These are phyloP conservation scores for Cucumis melo DNA, from an alignment of 306 rosid genomes.

Conservation along the genomic window DNA sequence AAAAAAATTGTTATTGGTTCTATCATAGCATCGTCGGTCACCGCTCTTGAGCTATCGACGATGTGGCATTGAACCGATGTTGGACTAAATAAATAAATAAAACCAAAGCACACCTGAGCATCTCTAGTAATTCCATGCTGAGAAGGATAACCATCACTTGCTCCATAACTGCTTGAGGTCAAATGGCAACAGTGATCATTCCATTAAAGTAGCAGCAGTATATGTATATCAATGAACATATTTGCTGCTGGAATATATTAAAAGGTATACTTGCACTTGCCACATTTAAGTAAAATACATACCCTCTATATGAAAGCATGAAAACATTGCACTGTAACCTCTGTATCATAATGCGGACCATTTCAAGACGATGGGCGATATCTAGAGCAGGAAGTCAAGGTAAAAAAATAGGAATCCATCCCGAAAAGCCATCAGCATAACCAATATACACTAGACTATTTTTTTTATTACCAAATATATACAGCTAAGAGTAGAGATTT, in stretches of 20 bases:
- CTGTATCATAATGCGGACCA: conserved; percentile 85
- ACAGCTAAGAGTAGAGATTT: background rate
- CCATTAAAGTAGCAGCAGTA: conserved; percentile 4
- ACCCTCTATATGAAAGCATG: conserved; percentile 99
- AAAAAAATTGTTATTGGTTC: too few species aligned
- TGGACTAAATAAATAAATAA: background rate
- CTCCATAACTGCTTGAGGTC: conserved; percentile 63
- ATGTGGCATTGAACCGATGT: background rate
- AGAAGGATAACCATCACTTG: conserved; percentile 95
- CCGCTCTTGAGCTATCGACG: too few species aligned
- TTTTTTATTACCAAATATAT: background rate
- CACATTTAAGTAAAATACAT: conserved; percentile 5
- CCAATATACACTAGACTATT: background rate
- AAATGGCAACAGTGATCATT: conserved; percentile 12
- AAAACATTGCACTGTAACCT: conserved; percentile 78
- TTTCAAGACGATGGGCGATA: conserved; percentile 98
- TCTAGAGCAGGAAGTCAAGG: conserved; percentile 70
- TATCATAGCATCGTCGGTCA: too few species aligned
- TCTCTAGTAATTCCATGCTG: conserved; percentile 85
- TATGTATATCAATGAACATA: background rate
- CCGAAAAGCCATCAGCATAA: background rate
- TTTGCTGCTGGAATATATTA: background rate
- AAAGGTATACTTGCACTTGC: background rate
- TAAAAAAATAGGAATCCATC: conserved; percentile 11
- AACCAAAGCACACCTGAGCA: conserved; percentile 60